Conservation (phyloP, 2,329 filamentous ascomycete species). For the Xylaria multiplex region DNA sequence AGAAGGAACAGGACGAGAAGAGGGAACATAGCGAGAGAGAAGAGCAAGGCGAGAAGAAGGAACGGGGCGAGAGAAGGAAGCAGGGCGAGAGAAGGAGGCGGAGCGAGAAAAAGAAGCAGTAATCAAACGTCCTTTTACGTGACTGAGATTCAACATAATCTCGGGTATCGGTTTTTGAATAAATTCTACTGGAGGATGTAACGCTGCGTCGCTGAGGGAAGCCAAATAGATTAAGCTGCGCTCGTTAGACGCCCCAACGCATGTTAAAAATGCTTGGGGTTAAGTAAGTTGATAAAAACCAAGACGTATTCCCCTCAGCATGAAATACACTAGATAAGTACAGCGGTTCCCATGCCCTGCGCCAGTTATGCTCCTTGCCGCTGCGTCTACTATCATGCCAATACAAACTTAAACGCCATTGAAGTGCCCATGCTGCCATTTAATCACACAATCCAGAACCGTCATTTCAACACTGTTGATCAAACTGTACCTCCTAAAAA, state of each 20-base stretch:
- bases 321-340: constrained; percentile 8
- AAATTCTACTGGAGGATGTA: background rate
- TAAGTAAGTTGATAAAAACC: constrained; percentile 1
- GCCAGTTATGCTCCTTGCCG: constrained; percentile 31
- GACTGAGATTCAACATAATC: background rate
- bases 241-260: background rate
- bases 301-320: background rate
- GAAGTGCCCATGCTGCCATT: constrained; percentile 22
- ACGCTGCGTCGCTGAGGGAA: background rate
- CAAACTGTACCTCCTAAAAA: constrained; percentile 29
- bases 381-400: constrained; percentile 23
- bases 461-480: constrained; percentile 2
- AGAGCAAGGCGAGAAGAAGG: background rate
- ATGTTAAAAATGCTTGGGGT: background rate
- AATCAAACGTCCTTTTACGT: background rate
- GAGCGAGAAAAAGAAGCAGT: constrained; percentile 27
- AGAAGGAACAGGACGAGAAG: too few species aligned
- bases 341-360: constrained; percentile 21
- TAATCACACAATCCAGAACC: constrained; percentile 18
- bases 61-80: too few species aligned
- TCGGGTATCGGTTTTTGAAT: background rate
- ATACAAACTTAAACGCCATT: constrained; percentile 28
- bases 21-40: constrained; percentile 20
- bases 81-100: background rate
- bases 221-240: background rate